phyloP scores from a whole-genome alignment of 805 yeast species.

The Yamadazyma scolyti region DNA sequence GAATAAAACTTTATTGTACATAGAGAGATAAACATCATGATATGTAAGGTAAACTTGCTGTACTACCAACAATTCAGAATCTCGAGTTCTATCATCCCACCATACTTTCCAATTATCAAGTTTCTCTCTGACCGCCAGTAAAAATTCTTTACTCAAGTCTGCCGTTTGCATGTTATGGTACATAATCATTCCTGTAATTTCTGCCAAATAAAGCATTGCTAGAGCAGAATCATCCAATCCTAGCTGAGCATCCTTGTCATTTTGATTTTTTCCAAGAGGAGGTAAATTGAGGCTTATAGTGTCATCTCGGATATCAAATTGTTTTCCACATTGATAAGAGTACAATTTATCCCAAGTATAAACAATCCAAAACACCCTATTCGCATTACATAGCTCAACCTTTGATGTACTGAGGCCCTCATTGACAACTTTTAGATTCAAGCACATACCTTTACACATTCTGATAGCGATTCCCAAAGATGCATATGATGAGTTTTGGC shows the following conservation, averaged over 20 bases:
- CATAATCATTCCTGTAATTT: no score
- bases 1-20: conserved; percentile 32
- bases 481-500: conserved; percentile 31
- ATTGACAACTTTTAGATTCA: conserved; percentile 20
- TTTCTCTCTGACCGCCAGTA: no score
- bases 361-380: conserved; percentile 52
- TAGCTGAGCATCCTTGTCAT: conserved; percentile 35
- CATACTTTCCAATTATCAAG: conserved; percentile 31
- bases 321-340: conserved; percentile 50
- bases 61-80: conserved; percentile 25
- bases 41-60: conserved; percentile 36
- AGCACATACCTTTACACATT: conserved; percentile 37
- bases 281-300: conserved; percentile 34
- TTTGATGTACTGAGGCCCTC: conserved; percentile 12
- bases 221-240: no score
- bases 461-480: conserved; percentile 31
- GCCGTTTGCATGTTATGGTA: no score
- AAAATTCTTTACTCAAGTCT: conserved; percentile 19
- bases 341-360: conserved; percentile 51
- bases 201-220: no score
- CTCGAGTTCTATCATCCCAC: no score
- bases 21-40: conserved; percentile 29
- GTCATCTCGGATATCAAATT: conserved; percentile 31
- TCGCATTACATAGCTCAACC: conserved; percentile 44
- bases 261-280: conserved; percentile 20